Conservation (phyloP, 192 early-diverging fungal species). For the Glomus cerebriforme region DNA sequence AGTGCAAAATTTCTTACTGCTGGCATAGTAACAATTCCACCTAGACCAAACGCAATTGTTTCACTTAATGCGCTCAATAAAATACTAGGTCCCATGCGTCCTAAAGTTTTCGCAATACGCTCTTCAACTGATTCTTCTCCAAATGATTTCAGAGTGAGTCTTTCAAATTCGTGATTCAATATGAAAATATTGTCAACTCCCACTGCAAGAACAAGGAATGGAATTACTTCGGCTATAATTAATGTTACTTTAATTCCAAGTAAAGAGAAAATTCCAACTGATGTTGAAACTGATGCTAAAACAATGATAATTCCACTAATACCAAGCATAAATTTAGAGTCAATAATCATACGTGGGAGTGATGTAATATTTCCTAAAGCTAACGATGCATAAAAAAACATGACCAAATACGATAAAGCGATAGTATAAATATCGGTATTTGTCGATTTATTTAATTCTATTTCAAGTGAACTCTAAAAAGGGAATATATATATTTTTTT, state of each 20-base stretch:
- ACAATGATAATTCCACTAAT: constrained; percentile 64
- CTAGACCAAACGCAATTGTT: constrained; percentile 64
- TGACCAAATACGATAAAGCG: constrained; percentile 57
- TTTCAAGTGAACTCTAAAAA: constrained; percentile 55
- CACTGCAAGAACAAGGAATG: constrained; percentile 66
- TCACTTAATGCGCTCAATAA: constrained; percentile 61
- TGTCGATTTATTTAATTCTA: constrained; percentile 61
- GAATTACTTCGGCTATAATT: constrained; percentile 72
- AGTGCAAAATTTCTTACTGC: constrained; percentile 71
- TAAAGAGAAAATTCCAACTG: constrained; percentile 64
- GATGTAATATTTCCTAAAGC: constrained; percentile 52
- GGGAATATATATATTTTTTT: neutral
- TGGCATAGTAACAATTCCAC: constrained; percentile 65
- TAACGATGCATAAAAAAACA: constrained; percentile 66
- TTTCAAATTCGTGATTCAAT: constrained; percentile 62
- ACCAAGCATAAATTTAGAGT: constrained; percentile 64
- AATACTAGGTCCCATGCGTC: constrained; percentile 63
- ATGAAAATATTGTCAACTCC: constrained; percentile 74
- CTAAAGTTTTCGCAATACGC: constrained; percentile 58
- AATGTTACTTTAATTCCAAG: constrained; percentile 62
- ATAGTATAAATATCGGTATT: constrained; percentile 62
- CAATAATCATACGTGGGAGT: constrained; percentile 50
- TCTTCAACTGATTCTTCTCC: constrained; percentile 56
- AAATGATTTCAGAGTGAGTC: constrained; percentile 42
- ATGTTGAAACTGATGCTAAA: constrained; percentile 58